Percentiles rank a stretch among this genome's conserved stretches.
These are phyloP conservation scores for Volutella citrinella DNA, from an alignment of 2,329 filamentous ascomycete genomes.

Conservation along the genomic window DNA sequence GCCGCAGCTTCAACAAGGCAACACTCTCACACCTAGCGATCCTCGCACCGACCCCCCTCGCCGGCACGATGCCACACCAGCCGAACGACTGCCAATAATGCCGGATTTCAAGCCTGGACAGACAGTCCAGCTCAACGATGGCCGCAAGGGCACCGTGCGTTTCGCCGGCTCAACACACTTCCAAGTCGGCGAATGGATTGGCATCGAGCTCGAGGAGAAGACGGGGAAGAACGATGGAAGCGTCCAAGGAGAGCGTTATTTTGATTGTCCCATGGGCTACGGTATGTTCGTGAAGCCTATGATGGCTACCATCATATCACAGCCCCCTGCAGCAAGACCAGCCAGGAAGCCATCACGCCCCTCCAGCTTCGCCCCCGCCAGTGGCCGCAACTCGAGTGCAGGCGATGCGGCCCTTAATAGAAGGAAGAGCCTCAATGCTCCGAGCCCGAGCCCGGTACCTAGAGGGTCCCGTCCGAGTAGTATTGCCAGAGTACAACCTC, in stretches of 20 bases:
- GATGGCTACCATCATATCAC: conserved; percentile 59
- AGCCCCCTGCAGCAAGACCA: conserved; percentile 40
- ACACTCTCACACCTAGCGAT: no score
- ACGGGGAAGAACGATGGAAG: conserved; percentile 93
- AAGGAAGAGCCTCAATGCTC: conserved; percentile 67
- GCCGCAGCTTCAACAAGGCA: conserved; percentile 7
- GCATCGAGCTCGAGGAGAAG: conserved; percentile 79
- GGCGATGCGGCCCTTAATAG: conserved; percentile 55
- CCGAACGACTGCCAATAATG: conserved; percentile 33
- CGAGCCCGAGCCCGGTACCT: conserved; percentile 68
- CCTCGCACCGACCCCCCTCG: no score
- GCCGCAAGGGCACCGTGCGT: conserved; percentile 72
- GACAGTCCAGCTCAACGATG: conserved; percentile 75
- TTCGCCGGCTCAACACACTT: conserved; percentile 81
- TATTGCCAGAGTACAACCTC: conserved; percentile 47
- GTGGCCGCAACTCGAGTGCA: conserved; percentile 38
- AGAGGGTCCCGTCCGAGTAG: conserved; percentile 55
- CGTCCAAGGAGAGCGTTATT: conserved; percentile 84
- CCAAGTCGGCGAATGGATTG: conserved; percentile 80
- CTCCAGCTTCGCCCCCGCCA: conserved; percentile 45
- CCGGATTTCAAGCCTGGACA: conserved; percentile 65
- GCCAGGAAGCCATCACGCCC: conserved; percentile 43
- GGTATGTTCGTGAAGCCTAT: conserved; percentile 83
- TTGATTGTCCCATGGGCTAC: conserved; percentile 72
- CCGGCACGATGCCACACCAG: conserved; percentile 32